Percentiles rank a stretch among this genome's conserved stretches.
These are phyloP conservation scores for Anisodus tanguticus DNA, from an alignment of 257 asterid genomes.

Conservation along the genomic window DNA sequence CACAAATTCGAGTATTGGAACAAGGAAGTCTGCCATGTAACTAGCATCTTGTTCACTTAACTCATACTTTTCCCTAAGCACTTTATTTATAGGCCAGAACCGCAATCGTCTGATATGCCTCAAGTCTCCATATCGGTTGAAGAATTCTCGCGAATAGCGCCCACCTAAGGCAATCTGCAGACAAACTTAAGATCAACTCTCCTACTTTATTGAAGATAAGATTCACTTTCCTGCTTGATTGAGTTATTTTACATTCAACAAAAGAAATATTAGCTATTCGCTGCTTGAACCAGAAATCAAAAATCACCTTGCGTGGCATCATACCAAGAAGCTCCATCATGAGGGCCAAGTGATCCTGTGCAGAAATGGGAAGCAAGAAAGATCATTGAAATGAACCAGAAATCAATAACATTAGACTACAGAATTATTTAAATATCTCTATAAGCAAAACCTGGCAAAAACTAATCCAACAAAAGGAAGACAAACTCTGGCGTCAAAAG, in stretches of 20 bases:
- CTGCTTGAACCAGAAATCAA: not conserved
- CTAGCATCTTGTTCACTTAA: constrained; percentile 51
- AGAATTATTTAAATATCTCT: not conserved
- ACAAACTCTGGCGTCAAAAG: not conserved
- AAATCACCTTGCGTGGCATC: constrained; percentile 98
- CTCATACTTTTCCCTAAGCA: constrained; percentile 68
- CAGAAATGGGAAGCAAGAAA: constrained; percentile 6
- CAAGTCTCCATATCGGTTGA: constrained; percentile 88
- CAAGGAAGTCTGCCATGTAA: constrained; percentile 51
- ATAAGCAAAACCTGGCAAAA: not conserved
- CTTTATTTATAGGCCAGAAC: constrained; percentile 83
- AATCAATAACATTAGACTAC: not conserved
- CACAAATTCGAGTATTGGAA: constrained; percentile 51
- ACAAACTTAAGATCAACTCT: constrained; percentile 24
- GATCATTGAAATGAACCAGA: constrained; percentile 12
- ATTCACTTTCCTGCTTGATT: not conserved
- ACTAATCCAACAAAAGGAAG: not conserved
- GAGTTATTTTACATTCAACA: not conserved
- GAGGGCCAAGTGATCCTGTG: constrained; percentile 95
- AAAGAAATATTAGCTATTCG: not conserved
- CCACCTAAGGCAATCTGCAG: constrained; percentile 91
- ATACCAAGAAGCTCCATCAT: constrained; percentile 99
- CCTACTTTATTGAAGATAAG: not conserved
- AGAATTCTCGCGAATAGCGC: constrained; percentile 89
- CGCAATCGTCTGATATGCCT: constrained; percentile 82